Base-by-base conservation (phyloP, 2,329 filamentous ascomycete genomes). In the Xylaria sp. region DNA sequence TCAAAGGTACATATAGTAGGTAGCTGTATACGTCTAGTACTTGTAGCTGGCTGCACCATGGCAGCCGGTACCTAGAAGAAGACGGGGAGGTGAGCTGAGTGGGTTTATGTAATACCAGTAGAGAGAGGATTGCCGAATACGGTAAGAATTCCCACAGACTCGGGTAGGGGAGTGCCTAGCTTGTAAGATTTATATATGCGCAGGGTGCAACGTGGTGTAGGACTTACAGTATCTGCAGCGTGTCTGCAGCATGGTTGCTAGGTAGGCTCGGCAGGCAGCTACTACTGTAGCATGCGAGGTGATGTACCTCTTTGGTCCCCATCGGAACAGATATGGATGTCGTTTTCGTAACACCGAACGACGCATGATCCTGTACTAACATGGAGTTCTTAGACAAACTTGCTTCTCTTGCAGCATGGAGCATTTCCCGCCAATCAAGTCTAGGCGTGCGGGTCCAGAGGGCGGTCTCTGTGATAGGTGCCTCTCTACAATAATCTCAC, bases 401-500 rank as follows among this genome's bases (percentile, higher is more conserved):
- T 28, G 28, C 28, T 28, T 44, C 39, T 44, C 39, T 13, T 18
- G 28, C 39, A 44, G 39, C 18, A 18, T 44, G 39, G 39, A 44
- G 18, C 12, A 13, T 13, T 18, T 44, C 18, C 39, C 39, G 3
- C 39, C 39, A 44, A 44, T 5, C 39, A 44, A 44, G 39, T 44
- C 39, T 28, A 44, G 13, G 13, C 12, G 12, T 44, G 39, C 39
- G 39, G 39, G 39, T 44, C 39, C 39, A 13, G 18, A 44, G 10
- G 18, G 18, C 12, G 39, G 39, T 44, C 28, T 28, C 3, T 28
- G 5, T 28, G 5, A 28, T 13, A 10, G 55, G 41, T 48, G 20
- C 41, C 48, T 62, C 25, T 23, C 15, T 15, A 44, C 20, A 2
- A 28, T 12, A 18, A 51, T 34, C 66, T 69, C 75, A 76, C 75